Base-by-base conservation (phyloP, 768 basidiomycete genomes). In the Mycena maculata region DNA sequence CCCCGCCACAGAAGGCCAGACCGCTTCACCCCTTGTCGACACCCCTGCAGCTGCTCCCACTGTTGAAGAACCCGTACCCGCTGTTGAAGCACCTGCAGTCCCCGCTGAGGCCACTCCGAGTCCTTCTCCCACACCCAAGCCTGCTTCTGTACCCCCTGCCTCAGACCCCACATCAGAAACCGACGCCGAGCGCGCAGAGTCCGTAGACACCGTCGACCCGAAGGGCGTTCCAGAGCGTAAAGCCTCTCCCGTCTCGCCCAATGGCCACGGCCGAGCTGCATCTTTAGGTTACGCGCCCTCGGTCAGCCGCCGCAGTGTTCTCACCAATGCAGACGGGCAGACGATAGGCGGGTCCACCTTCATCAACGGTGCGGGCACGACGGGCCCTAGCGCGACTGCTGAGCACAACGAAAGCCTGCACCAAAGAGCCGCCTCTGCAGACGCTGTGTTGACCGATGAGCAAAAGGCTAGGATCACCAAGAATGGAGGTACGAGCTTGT, bases 381-480 rank as follows among this genome's bases (percentile, higher is more conserved):
- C 83, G 0, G 86, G 86, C 7, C 86, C 87, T 0, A 74, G 76
- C 22, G 80, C 85, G 4, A 78, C 78, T 20, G 81, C 83, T 3
- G 78, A 80, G 22, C 72, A 80, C 2, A 83, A 86, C 60, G 77
- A 82, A 7, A 78, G 79, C 20, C 67, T 85, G 15, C 75, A 80
- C n/a, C 58, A 49, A 22, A 79, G 90, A 22, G 78, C 78, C n/a
- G 76, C 78, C 10, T 80, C 77, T 16, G 89, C 88, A 0, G 86
- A 90, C 30, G 77, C 75, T 18, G 77, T 76, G 3, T 73, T 90
- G 67, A 84, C 80, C 20, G 79, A 83, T 39, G 85, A 84, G 70
- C 87, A 90, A 62, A 85, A 80, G 73, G 73, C 80, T 1, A 86
- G 80, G 68, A 86, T 91, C 28, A 70, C 67, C 23, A 90, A 85